Base-by-base conservation (phyloP, 768 basidiomycete species). In the Cystoderma amianthinum region DNA sequence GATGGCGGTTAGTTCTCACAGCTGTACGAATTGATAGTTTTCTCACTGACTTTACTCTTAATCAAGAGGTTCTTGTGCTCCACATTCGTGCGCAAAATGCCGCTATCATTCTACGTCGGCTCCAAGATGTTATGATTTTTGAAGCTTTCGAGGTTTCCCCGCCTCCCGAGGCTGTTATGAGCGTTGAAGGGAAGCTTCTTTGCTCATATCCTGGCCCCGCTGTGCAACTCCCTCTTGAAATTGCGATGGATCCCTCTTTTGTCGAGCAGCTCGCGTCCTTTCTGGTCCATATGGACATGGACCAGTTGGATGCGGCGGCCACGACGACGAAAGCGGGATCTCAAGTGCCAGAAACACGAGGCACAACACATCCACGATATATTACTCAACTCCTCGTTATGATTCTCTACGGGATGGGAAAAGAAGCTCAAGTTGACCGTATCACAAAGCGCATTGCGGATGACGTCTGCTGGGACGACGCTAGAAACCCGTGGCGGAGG, bases 81-180 rank as follows among this genome's bases (percentile, higher is more conserved):
- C n/a, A n/a, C n/a, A 58, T 78, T 22, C 57, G 55, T 17, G 60
- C 64, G 0, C 77, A 78, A 42, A 78, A 78, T 37, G 73, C 69
- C 2, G 71, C 61, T 7, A 41, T 78, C 3, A 51, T 76, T 9
- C 46, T 72, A 15, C 61, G 69, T 25, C 57, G 53, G 37, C 41
- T 41, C 12, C 36, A 44, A n/a, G 28, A 46, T 4, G 41, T 49
- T 10, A 62, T 65, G 10, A 42, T 60, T 17, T 65, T 70, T 41
- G 76, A 77, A 45, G 52, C 55, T 5, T 79, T 78, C 42, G 69
- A 76, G 47, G 58, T 67, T 11, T 68, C 69, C 2, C 62, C 71
- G 1, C 48, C 51, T 18, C 48, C 59, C 2, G 49, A 48, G 9
- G 45, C 44, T 4, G 61, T 78, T 16, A 68, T 71, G 55, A 50